Evolutionary conservation across 495 filamentous ascomycete genomes (phyloP).

Genomic region (Aspergillus indologenus): DNA sequence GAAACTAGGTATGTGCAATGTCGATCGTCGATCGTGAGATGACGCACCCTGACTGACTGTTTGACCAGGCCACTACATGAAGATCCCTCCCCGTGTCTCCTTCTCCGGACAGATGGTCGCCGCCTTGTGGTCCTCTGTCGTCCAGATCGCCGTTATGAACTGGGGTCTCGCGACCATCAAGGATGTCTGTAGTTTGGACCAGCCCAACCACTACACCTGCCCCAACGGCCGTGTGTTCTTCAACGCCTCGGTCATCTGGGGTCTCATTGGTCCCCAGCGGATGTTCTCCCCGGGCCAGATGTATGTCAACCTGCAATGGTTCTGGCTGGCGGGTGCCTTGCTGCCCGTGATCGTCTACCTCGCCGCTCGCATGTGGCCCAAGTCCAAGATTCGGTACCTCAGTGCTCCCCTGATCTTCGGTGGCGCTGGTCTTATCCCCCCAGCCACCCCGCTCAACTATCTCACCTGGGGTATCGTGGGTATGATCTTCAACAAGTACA

Average conservation of each 20-base stretch:
- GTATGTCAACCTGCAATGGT: constrained; percentile 46
- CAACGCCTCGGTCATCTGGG: constrained; percentile 55
- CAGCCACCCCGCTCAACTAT: constrained; percentile 53
- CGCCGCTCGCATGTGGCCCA: constrained; percentile 44
- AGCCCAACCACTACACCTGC: constrained; percentile 56
- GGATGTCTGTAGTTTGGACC: constrained; percentile 46
- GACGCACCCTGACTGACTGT: not conserved
- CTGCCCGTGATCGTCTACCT: constrained; percentile 48
- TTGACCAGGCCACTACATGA: constrained; percentile 59
- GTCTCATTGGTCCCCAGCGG: constrained; percentile 48
- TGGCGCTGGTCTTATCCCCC: constrained; percentile 44
- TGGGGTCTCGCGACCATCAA: constrained; percentile 57
- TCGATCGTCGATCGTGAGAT: not conserved
- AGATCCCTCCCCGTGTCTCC: constrained; percentile 58
- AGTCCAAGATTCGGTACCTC: constrained; percentile 38
- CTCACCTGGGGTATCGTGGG: constrained; percentile 67
- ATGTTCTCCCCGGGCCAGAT: constrained; percentile 51
- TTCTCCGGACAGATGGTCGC: constrained; percentile 57
- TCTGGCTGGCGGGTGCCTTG: constrained; percentile 49
- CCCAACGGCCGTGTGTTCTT: constrained; percentile 62
- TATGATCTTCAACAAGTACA: constrained; percentile 62
- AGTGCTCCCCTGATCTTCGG: constrained; percentile 50
- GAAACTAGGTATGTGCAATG: constrained; percentile 39
- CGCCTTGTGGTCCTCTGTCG: constrained; percentile 54
- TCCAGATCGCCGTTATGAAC: constrained; percentile 59